These are phyloP conservation scores for Naegleria fowleri DNA, from an alignment of 208 protist species.

Conservation along the genomic window DNA sequence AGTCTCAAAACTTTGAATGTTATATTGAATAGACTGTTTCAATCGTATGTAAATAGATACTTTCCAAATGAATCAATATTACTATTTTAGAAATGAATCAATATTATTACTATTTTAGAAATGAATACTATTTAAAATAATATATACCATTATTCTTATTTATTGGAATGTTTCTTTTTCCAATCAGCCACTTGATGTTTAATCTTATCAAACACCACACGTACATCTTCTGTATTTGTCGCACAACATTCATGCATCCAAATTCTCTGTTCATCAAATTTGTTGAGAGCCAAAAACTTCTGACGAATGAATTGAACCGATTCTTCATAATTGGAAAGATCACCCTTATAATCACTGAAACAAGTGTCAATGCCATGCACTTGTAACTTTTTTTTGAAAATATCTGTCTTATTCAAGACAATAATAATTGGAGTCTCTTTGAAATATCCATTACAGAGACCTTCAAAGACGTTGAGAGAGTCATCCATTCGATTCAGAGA, in stretches of 20 bases:
- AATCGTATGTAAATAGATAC: no score
- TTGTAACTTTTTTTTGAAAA: conserved; percentile 36
- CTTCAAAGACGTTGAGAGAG: conserved; percentile 34
- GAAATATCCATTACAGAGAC: conserved; percentile 29
- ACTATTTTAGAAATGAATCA: no score
- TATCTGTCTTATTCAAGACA: conserved; percentile 39
- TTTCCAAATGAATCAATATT: no score
- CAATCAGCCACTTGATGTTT: neutral
- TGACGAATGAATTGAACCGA: conserved; percentile 29
- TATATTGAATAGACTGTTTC: no score
- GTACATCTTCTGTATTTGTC: conserved; percentile 33
- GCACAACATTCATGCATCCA: conserved; percentile 34
- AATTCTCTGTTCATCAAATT: neutral
- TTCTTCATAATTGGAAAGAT: conserved; percentile 22
- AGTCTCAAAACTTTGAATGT: neutral
- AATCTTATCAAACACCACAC: conserved; percentile 29
- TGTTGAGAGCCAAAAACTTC: conserved; percentile 34
- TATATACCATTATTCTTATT: no score
- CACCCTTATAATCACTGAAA: conserved; percentile 34
- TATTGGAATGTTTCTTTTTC: no score
- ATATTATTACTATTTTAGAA: no score
- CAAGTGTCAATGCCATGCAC: neutral
- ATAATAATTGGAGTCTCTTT: conserved; percentile 26
- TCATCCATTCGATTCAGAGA: conserved; percentile 33
- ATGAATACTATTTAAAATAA: no score